Base-by-base conservation (phyloP, 75 land plant genomes). In the Larix kaempferi region DNA sequence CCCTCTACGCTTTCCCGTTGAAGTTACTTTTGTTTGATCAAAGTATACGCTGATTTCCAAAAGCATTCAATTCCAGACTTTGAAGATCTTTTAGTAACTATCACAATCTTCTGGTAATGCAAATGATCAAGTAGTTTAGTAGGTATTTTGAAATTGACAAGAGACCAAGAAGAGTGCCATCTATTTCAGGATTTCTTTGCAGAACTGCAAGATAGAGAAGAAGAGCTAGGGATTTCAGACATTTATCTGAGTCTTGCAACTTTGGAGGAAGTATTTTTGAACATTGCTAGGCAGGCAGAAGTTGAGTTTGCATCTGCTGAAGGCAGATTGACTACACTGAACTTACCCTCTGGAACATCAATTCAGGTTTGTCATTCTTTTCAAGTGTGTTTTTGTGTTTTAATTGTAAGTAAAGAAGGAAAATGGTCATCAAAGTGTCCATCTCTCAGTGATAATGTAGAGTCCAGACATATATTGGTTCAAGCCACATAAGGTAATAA, bases 231-330 rank as follows among this genome's bases (percentile, higher is more conserved):
- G 22, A 57, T 82, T 57, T 77, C 79, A n/a, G 83, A 77, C 57
- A 82, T 82, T 33, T 75, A 82, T 16, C 13, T 79, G 15, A 59
- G 84, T 66, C 82, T 79, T 27, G 62, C 76, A 52, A 79, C 77
- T 16, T 64, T 78, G 41, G 81, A 78, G 33, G 76, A 78, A 79
- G 77, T 82, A 3, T 82, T 82, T 59, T n/a, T 79, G 44, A 79
- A 74, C 25, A 74, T 79, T 23, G n/a, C 62, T 3, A 56, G 59
- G 35, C 37, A 82, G 19, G 26, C 75, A 59, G 83, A 82, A 67
- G 52, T 71, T 59, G 79, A 82, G 37, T 80, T 58, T 76, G 86
- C 86, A 17, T 80, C 80, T 16, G 78, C 80, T 25, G 88, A 86
- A 57, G 88, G 85, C 16, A 82, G 82, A 4, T 79, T 83, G 56